phyloP scores from a whole-genome alignment of 345 rosid genomes.

The Euphorbia pulcherrima region DNA sequence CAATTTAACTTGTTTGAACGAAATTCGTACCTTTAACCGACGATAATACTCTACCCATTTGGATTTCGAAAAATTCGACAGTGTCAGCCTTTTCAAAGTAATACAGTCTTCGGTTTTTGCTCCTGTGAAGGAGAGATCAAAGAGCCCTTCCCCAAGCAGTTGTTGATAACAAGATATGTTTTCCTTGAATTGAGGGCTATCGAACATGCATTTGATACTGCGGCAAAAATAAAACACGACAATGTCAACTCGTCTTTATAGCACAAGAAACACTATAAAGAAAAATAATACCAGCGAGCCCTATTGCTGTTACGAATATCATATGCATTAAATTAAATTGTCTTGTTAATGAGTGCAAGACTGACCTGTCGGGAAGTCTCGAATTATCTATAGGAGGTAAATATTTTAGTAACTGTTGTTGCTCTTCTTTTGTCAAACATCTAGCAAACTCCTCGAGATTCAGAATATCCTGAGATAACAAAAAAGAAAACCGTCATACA shows the following conservation, averaged over 20 bases:
- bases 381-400: constrained; percentile 61
- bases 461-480: constrained; percentile 60
- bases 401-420: constrained; percentile 62
- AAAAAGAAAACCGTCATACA: constrained; percentile 7
- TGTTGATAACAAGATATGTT: constrained; percentile 62
- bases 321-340: not conserved
- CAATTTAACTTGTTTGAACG: not conserved
- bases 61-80: constrained; percentile 48
- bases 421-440: constrained; percentile 72
- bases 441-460: constrained; percentile 69
- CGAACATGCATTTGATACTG: constrained; percentile 77
- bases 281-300: not conserved
- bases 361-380: constrained; percentile 60
- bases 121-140: constrained; percentile 54
- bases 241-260: not conserved
- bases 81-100: constrained; percentile 56
- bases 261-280: not conserved
- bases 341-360: constrained; percentile 1
- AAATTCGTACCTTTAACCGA: constrained; percentile 50
- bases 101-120: constrained; percentile 56
- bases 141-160: constrained; percentile 75
- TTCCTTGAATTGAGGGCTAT: constrained; percentile 80
- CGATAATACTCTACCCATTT: constrained; percentile 63
- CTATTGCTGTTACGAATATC: not conserved
- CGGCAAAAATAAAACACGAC: constrained; percentile 14